These are phyloP conservation scores for Thermothelomyces thermophilus DNA, from an alignment of 2,329 filamentous ascomycete species.

Conservation along the genomic window DNA sequence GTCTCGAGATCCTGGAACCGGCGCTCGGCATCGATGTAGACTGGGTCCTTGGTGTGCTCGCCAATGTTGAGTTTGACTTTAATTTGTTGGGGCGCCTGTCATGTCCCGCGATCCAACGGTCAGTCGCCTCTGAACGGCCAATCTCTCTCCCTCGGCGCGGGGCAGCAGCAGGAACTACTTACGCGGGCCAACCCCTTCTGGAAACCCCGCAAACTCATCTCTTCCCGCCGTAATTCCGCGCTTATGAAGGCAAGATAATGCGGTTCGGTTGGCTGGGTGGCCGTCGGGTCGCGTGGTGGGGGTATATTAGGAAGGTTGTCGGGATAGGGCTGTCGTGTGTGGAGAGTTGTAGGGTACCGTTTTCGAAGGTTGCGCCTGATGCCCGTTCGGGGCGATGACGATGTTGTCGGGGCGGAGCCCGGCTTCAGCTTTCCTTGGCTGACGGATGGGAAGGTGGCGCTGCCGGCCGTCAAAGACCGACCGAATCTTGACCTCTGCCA, in stretches of 20 bases:
- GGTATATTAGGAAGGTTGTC: neutral
- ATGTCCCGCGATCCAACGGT: neutral
- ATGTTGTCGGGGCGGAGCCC: constrained; percentile 20
- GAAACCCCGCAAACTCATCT: constrained; percentile 96
- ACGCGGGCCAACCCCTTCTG: constrained; percentile 84
- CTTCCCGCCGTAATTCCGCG: constrained; percentile 6
- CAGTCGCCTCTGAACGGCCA: neutral
- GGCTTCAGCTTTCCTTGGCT: constrained; percentile 18
- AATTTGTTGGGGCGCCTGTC: constrained; percentile 79
- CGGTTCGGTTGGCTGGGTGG: neutral
- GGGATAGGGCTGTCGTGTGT: neutral
- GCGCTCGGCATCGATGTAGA: constrained; percentile 91
- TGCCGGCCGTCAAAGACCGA: constrained; percentile 12
- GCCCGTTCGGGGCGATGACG: constrained; percentile 19
- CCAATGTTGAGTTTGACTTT: constrained; percentile 92
- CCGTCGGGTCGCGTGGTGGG: neutral
- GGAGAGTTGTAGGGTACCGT: neutral
- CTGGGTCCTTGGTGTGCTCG: constrained; percentile 87
- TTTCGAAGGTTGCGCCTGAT: constrained; percentile 12
- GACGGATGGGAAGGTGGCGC: constrained; percentile 16
- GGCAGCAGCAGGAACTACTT: constrained; percentile 35
- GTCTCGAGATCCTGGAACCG: constrained; percentile 89
- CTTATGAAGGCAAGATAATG: neutral
- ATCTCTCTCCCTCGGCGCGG: neutral
- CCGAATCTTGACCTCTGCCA: constrained; percentile 12